phyloP scores from a whole-genome alignment of 345 rosid species.

The Acer negundo region DNA sequence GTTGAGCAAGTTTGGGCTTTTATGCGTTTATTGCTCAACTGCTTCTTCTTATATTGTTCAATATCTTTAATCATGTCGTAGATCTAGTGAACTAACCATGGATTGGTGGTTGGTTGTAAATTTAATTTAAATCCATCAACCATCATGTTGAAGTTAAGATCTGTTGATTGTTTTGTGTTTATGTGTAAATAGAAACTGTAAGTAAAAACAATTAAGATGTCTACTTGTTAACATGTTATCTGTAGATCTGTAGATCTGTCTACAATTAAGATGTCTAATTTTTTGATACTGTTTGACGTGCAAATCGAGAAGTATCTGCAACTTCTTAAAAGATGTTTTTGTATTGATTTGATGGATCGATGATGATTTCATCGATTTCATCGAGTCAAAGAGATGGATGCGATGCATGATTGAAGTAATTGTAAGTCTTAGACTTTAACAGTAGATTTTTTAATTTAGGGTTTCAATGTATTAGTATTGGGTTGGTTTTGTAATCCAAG shows the following conservation, averaged over 20 bases:
- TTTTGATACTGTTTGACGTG: not conserved
- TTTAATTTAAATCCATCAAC: not conserved
- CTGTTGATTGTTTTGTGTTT: too few relatives aligned
- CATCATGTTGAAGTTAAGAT: conserved; percentile 2
- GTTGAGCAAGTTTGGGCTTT: conserved; percentile 48
- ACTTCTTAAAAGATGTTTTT: not conserved
- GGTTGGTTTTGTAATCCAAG: not conserved
- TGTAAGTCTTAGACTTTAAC: too few relatives aligned
- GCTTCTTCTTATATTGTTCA: conserved; percentile 1
- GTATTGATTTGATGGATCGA: not conserved
- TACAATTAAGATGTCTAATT: too few relatives aligned
- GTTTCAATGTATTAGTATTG: not conserved
- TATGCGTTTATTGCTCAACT: conserved; percentile 45
- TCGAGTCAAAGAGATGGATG: too few relatives aligned
- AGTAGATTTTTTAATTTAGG: not conserved
- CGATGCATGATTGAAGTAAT: too few relatives aligned
- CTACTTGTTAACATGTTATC: too few relatives aligned
- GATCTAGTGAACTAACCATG: too few relatives aligned
- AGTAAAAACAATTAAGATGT: too few relatives aligned
- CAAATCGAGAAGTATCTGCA: not conserved
- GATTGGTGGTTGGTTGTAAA: not conserved
- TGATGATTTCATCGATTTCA: not conserved
- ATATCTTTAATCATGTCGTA: not conserved
- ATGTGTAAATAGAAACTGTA: too few relatives aligned
- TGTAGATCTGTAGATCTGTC: too few relatives aligned